Conservation (phyloP, 208 protist genomes). For the Spongospora subterranea region DNA sequence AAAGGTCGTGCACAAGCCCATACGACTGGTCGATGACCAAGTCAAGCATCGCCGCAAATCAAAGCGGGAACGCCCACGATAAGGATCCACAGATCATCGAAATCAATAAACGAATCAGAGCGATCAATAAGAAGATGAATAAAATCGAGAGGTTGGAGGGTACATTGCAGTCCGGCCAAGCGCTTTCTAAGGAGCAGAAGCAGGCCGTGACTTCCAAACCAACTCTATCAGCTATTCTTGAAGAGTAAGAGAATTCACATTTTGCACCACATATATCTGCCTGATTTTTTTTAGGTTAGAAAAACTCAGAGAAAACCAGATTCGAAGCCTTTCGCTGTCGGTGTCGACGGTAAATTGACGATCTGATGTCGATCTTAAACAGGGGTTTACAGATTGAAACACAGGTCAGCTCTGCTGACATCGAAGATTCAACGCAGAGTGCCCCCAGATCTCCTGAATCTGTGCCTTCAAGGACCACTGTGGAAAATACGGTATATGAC, state of each 20-base stretch:
- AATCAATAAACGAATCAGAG: background rate
- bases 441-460: too few species aligned
- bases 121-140: background rate
- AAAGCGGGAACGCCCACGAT: background rate
- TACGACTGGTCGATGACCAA: background rate
- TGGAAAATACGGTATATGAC: too few species aligned
- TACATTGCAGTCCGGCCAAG: background rate
- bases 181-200: slow-evolving; percentile 31
- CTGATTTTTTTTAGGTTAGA: background rate
- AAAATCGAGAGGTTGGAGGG: slow-evolving; percentile 21
- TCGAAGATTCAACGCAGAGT: too few species aligned
- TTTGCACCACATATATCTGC: background rate
- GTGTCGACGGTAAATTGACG: too few species aligned
- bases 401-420: too few species aligned
- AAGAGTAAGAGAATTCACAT: background rate
- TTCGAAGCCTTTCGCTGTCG: background rate
- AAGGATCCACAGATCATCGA: background rate
- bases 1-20: too few species aligned
- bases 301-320: background rate
- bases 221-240: background rate
- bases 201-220: background rate
- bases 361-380: too few species aligned
- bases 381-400: too few species aligned
- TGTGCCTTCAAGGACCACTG: too few species aligned
- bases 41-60: background rate